Evolutionary conservation across 1,284 basidiomycete species (phyloP).

Genomic region (Dichomitus squalens): DNA sequence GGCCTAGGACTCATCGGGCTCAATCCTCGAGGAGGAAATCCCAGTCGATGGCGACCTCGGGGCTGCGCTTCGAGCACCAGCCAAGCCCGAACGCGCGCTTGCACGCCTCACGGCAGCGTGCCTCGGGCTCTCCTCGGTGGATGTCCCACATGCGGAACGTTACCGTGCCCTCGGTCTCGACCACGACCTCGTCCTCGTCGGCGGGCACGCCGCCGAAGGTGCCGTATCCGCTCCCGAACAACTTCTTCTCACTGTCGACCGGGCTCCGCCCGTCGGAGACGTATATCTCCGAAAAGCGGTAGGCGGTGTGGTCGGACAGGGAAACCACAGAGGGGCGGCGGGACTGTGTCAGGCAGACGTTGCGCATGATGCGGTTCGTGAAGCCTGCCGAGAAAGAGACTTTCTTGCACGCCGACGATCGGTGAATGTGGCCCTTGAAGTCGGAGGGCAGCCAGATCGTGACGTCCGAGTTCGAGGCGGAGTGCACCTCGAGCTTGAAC

Average conservation of each 20-base stretch:
- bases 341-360: constrained; percentile 56
- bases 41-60: constrained; percentile 66
- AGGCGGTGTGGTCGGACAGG: constrained; percentile 23
- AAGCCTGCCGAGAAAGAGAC: constrained; percentile 71
- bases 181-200: constrained; percentile 60
- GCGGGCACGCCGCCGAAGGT: constrained; percentile 22
- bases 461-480: constrained; percentile 56
- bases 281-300: constrained; percentile 36
- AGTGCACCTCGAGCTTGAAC: constrained; percentile 67
- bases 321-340: constrained; percentile 34
- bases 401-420: constrained; percentile 44
- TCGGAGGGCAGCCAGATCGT: constrained; percentile 77
- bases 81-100: constrained; percentile 62
- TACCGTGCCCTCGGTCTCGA: constrained; percentile 59
- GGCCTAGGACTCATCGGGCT: background rate
- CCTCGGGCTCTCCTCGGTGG: constrained; percentile 61
- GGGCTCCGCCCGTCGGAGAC: constrained; percentile 25
- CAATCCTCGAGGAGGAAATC: constrained; percentile 75
- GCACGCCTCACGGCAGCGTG: constrained; percentile 56
- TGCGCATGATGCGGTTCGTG: constrained; percentile 64
- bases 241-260: background rate
- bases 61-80: constrained; percentile 51
- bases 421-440: constrained; percentile 66
- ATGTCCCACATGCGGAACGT: constrained; percentile 81
- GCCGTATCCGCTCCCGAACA: constrained; percentile 12